These are phyloP conservation scores for Phytophthora citrophthora DNA, from an alignment of 352 stramenopile genomes.

Conservation along the genomic window DNA sequence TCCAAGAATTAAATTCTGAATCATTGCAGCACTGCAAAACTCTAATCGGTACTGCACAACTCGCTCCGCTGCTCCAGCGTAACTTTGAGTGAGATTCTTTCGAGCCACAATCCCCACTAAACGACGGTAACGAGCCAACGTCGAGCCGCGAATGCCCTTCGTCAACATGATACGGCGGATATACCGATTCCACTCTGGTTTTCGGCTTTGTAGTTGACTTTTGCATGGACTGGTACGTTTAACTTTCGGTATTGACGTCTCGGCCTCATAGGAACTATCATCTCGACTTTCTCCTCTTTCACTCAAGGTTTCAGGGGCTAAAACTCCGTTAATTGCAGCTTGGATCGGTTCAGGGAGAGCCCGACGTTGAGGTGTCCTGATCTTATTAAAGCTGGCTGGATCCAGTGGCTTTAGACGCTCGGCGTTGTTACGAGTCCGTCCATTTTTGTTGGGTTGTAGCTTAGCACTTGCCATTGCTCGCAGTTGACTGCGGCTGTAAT, in stretches of 20 bases:
- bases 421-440: slow-evolving; percentile 5
- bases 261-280: slow-evolving; percentile 5
- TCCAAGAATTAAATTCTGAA: slow-evolving; percentile 17
- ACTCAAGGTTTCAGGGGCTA: slow-evolving; percentile 7
- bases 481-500: slow-evolving; percentile 30
- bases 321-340: slow-evolving; percentile 26
- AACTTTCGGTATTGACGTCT: slow-evolving; percentile 3
- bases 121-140: slow-evolving; percentile 44
- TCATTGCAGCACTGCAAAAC: slow-evolving; percentile 13
- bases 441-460: slow-evolving; percentile 7
- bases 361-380: slow-evolving; percentile 2
- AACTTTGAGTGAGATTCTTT: slow-evolving; percentile 27
- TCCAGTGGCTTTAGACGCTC: slow-evolving; percentile 16
- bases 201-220: slow-evolving; percentile 5
- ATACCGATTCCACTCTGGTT: slow-evolving; percentile 23
- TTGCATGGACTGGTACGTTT: slow-evolving; percentile 24
- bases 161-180: slow-evolving; percentile 34
- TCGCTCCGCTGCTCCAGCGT: slow-evolving; percentile 14
- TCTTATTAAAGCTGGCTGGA: slow-evolving; percentile 17
- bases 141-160: slow-evolving; percentile 38
- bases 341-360: slow-evolving; percentile 20
- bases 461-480: slow-evolving; percentile 32
- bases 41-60: slow-evolving; percentile 32
- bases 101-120: slow-evolving; percentile 44
- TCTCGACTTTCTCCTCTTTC: slow-evolving; percentile 8